Evolutionary conservation across 2,329 filamentous ascomycete species (phyloP).

Genomic region (Phialocephala subalpina): DNA sequence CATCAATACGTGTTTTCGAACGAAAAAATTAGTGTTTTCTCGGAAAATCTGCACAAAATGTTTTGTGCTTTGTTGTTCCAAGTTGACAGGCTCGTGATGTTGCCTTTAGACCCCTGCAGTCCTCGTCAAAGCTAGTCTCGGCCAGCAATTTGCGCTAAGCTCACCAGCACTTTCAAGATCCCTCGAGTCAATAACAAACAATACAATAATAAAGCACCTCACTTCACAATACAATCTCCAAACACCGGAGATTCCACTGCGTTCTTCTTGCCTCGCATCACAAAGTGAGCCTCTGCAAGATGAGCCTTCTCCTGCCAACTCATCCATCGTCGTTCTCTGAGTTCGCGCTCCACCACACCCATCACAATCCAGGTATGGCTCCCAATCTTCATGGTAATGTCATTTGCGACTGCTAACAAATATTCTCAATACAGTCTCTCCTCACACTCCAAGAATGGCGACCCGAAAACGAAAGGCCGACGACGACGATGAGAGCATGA

Average conservation of each 20-base stretch:
- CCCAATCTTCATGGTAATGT: background rate
- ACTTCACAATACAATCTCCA: constrained; percentile 7
- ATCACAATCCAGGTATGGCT: constrained; percentile 61
- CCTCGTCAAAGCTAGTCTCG: background rate
- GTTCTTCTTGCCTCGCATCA: constrained; percentile 9
- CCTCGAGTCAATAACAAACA: constrained; percentile 9
- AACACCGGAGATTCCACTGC: constrained; percentile 10
- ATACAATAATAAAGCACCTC: background rate
- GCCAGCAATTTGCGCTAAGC: constrained; percentile 3
- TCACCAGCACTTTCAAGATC: constrained; percentile 1
- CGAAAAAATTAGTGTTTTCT: background rate
- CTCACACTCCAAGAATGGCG: constrained; percentile 58
- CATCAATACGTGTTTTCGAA: background rate
- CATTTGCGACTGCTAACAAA: constrained; percentile 24
- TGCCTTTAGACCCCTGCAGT: background rate
- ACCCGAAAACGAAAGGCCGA: constrained; percentile 86
- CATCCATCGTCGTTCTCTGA: constrained; percentile 67
- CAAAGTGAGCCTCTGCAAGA: constrained; percentile 46
- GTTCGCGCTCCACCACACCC: constrained; percentile 61
- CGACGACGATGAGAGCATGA: constrained; percentile 87
- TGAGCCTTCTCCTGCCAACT: constrained; percentile 67
- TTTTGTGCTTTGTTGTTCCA: constrained; percentile 7
- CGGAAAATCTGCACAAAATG: background rate
- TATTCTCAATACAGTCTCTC: constrained; percentile 49
- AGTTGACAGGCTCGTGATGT: background rate